Conservation (phyloP, 2,329 filamentous ascomycete genomes). For the Alternaria sp. region DNA sequence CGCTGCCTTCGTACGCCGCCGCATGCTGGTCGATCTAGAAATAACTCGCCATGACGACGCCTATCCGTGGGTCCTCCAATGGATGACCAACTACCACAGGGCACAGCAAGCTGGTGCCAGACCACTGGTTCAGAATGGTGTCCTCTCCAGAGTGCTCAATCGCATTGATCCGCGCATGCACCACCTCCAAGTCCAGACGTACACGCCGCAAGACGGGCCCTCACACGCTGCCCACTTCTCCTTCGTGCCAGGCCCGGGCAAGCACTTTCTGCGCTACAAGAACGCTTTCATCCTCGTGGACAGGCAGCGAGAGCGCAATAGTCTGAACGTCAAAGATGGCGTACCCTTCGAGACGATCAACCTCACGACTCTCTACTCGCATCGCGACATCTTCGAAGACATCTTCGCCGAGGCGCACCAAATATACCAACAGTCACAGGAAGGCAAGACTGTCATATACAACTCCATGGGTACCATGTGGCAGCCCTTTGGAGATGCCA, state of each 20-base stretch:
- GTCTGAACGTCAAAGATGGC: conserved; percentile 79
- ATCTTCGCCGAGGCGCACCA: conserved; percentile 88
- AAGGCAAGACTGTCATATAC: conserved; percentile 94
- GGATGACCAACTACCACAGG: conserved; percentile 86
- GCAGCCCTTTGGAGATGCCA: conserved; percentile 82
- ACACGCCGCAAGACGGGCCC: conserved; percentile 70
- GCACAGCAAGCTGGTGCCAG: conserved; percentile 60
- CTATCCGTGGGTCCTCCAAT: conserved; percentile 92
- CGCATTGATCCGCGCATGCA: conserved; percentile 68
- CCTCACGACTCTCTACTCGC: conserved; percentile 87
- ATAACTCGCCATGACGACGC: conserved; percentile 93
- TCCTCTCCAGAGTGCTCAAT: conserved; percentile 63
- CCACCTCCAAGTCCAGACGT: conserved; percentile 71
- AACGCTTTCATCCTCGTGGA: conserved; percentile 88
- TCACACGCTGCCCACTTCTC: conserved; percentile 81
- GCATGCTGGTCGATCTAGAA: conserved; percentile 93
- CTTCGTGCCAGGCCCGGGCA: conserved; percentile 88
- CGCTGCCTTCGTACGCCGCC: conserved; percentile 77
- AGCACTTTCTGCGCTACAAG: conserved; percentile 85
- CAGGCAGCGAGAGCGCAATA: conserved; percentile 81
- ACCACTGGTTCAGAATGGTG: conserved; percentile 40
- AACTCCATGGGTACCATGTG: conserved; percentile 85
- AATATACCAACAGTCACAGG: conserved; percentile 78
- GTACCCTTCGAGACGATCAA: conserved; percentile 95
- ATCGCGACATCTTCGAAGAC: conserved; percentile 87